Conservation (phyloP, 1,284 basidiomycete species). For the Vanrija sp. region DNA sequence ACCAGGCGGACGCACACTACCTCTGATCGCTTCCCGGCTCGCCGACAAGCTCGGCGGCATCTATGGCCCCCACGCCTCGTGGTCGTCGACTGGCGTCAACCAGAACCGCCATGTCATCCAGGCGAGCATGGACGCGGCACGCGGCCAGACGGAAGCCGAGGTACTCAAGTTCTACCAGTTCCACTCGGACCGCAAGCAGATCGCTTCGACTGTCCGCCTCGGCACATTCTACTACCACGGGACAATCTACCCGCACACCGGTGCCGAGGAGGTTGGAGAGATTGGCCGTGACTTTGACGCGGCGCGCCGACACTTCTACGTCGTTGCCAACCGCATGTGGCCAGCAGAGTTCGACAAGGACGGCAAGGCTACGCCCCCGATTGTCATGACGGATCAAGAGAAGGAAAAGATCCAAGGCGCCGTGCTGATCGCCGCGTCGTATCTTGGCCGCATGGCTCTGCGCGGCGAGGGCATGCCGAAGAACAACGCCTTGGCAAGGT, state of each 20-base stretch:
- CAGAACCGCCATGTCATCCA: slow-evolving; percentile 69
- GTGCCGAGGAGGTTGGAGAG: slow-evolving; percentile 80
- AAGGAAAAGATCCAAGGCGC: slow-evolving; percentile 52
- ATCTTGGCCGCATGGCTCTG: slow-evolving; percentile 87
- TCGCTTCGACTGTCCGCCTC: slow-evolving; percentile 76
- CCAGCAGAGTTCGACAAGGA: slow-evolving; percentile 56
- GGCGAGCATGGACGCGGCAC: slow-evolving; percentile 71
- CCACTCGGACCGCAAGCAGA: slow-evolving; percentile 83
- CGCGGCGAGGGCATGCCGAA: slow-evolving; percentile 85
- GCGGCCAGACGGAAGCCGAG: slow-evolving; percentile 87
- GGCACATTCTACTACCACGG: slow-evolving; percentile 94
- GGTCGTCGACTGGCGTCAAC: slow-evolving; percentile 63
- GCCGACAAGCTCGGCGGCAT: slow-evolving; percentile 88
- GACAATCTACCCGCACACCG: slow-evolving; percentile 68
- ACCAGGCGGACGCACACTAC: slow-evolving; percentile 82
- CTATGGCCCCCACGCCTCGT: slow-evolving; percentile 80
- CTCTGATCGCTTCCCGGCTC: slow-evolving; percentile 72
- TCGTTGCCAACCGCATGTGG: slow-evolving; percentile 78
- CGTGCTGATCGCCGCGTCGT: slow-evolving; percentile 66
- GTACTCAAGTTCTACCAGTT: slow-evolving; percentile 91
- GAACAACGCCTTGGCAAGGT: slow-evolving; percentile 71
- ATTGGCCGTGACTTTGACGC: slow-evolving; percentile 68
- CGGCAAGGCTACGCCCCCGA: slow-evolving; percentile 52
- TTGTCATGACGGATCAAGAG: slow-evolving; percentile 51
- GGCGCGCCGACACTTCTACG: slow-evolving; percentile 74